phyloP scores from a whole-genome alignment of 148 eudicot genomes.

The Cornus kousa region DNA sequence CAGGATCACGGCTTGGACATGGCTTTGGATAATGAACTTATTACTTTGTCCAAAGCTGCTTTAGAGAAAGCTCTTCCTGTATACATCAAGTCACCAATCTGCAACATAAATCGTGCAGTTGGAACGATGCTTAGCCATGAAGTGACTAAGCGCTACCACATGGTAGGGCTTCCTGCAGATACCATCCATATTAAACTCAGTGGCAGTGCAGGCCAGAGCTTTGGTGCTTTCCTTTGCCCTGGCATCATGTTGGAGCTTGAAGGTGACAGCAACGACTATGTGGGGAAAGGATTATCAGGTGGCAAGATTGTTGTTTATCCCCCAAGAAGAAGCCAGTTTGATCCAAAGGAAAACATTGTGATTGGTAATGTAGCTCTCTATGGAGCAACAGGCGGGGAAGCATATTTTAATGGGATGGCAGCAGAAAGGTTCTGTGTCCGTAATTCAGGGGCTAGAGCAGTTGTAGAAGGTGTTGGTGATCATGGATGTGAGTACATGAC shows the following conservation, averaged over 20 bases:
- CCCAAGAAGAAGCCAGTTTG: conserved; percentile 79
- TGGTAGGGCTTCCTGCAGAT: conserved; percentile 70
- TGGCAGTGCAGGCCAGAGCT: conserved; percentile 98
- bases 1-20: conserved; percentile 96
- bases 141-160: conserved; percentile 82
- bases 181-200: conserved; percentile 84
- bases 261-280: conserved; percentile 99
- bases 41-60: conserved; percentile 62
- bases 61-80: conserved; percentile 80
- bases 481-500: conserved; percentile 99
- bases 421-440: conserved; percentile 97
- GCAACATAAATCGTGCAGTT: conserved; percentile 87
- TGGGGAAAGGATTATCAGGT: conserved; percentile 96
- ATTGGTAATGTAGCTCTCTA: conserved; percentile 98
- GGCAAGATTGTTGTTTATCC: conserved; percentile 94
- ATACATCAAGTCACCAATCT: conserved; percentile 75
- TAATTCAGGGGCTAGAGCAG: conserved; percentile 94
- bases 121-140: conserved; percentile 99
- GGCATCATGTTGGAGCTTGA: conserved; percentile 94
- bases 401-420: conserved; percentile 98
- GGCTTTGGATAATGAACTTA: conserved; percentile 81
- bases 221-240: conserved; percentile 97
- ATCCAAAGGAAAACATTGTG: conserved; percentile 95
- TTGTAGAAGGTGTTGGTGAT: conserved; percentile 99
- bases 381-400: conserved; percentile 91